Evolutionary conservation across 352 stramenopile species (phyloP), one percentile per base, ranked within the genome.

Genomic region (Globisporangium ultimum): DNA sequence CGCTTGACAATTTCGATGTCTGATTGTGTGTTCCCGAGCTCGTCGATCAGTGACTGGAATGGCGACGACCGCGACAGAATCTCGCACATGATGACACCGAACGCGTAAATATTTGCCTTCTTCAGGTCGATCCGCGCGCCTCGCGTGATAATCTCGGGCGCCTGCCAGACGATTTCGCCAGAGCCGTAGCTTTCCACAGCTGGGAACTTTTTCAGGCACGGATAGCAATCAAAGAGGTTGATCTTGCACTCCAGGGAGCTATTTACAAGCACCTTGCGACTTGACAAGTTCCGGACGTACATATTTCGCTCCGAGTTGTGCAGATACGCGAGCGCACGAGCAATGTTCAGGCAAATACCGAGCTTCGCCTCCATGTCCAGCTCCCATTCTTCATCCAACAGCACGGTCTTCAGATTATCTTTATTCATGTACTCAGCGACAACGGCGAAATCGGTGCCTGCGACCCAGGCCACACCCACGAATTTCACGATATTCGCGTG

Each of bases 391-490:
- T 64, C 58, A 48, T 88, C 84, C 20, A 72, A 58, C 15, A 91
- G 74, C 55, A 93, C 63, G 1, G 71, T 69, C 53, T 73, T 76
- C 20, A 93, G 48, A 45, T 81, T 89, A 49, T 79, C 77, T 58
- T 88, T 89, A 41, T 84, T 75, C 74, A 89, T 78, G 56, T 84
- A 93, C 64, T 93, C 81, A 3, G 78, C 76, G 28, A 93, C 72
- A 17, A 89, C 69, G 7, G 76, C 72, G 41, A 91, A 91, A 63
- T 93, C 84, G n/a, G 80, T 89, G 14, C 82, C 81, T 22, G 76
- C 74, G 24, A 93, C 52, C 78, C 76, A 91, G 13, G 79, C 85
- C 9, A 91, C 78, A 11, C 84, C 84, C 18, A 88, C 59, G 15
- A 91, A 56, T 21, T 55, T 78, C 20, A 88, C 80, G 49, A 93